These are phyloP conservation scores for Chaetomium fimeti DNA, from an alignment of 495 filamentous ascomycete genomes.

Conservation along the genomic window DNA sequence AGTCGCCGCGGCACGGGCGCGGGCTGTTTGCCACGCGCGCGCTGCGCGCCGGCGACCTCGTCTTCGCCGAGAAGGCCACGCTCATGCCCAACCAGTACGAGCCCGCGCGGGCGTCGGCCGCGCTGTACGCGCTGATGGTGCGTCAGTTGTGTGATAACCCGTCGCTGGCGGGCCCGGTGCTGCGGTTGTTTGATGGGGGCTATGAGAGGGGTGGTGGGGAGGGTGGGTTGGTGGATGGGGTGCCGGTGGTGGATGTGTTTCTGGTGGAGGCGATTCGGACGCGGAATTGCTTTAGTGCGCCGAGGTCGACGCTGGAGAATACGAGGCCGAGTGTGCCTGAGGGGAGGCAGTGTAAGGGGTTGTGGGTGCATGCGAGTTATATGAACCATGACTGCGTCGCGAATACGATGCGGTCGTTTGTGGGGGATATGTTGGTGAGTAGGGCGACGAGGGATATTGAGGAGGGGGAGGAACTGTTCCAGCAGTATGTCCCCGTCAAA, in stretches of 20 bases:
- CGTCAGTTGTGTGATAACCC: constrained; percentile 54
- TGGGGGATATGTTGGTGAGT: constrained; percentile 59
- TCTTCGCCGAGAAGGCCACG: constrained; percentile 57
- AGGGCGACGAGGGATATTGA: constrained; percentile 50
- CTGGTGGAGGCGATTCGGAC: constrained; percentile 46
- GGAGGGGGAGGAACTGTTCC: constrained; percentile 52
- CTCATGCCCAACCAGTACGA: constrained; percentile 37
- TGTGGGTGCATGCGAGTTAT: constrained; percentile 55
- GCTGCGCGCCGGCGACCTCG: constrained; percentile 51
- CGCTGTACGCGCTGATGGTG: constrained; percentile 44
- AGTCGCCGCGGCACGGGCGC: constrained; percentile 36
- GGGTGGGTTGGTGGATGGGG: constrained; percentile 43
- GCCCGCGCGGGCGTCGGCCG: constrained; percentile 39
- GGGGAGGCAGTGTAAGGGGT: constrained; percentile 40
- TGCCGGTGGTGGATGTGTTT: constrained; percentile 53
- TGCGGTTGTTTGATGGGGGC: constrained; percentile 47
- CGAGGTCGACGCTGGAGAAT: constrained; percentile 41
- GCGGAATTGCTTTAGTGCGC: constrained; percentile 52
- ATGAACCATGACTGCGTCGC: constrained; percentile 59
- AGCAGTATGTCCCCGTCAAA: constrained; percentile 38
- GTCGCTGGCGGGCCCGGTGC: constrained; percentile 40
- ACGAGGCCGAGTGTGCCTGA: constrained; percentile 29
- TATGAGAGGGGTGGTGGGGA: constrained; percentile 33
- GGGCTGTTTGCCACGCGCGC: constrained; percentile 52
- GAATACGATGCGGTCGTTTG: constrained; percentile 53